These are phyloP conservation scores for Catenaria anguillulae DNA, from an alignment of 371 early-diverging fungal genomes.

Conservation along the genomic window DNA sequence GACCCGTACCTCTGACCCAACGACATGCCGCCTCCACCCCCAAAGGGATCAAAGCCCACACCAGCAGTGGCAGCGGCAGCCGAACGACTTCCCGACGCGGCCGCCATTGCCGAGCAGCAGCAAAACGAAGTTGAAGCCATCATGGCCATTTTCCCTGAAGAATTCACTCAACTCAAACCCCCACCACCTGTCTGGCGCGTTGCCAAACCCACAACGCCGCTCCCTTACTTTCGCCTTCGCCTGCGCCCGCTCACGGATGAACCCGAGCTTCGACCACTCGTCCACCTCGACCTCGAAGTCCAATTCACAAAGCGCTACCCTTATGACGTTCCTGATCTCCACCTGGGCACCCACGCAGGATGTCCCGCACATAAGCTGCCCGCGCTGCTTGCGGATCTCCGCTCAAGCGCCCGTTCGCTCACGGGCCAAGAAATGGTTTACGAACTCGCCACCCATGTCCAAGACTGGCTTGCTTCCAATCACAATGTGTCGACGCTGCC, in stretches of 20 bases:
- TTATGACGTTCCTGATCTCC: neutral
- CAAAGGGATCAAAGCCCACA: too few species aligned
- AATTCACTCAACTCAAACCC: neutral
- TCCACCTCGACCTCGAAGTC: neutral
- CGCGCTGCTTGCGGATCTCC: conserved; percentile 10
- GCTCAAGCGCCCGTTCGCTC: conserved; percentile 27
- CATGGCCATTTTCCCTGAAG: neutral
- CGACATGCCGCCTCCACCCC: too few species aligned
- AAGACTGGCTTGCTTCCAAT: conserved; percentile 47
- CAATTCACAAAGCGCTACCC: neutral
- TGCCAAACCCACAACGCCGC: neutral
- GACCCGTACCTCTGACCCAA: too few species aligned
- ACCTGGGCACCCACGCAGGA: neutral
- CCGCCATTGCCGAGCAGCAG: too few species aligned
- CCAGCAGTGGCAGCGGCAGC: too few species aligned
- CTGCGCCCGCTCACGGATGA: neutral
- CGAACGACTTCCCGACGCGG: too few species aligned
- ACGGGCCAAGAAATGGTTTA: conserved; percentile 60
- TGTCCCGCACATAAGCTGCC: neutral
- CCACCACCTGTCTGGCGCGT: neutral
- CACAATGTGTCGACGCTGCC: conserved; percentile 29
- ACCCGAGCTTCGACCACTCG: neutral
- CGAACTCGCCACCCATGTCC: conserved; percentile 43
- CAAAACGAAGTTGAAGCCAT: neutral
- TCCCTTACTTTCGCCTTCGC: neutral